A percentile compares a stretch with the other conserved stretches of the same genome.
Conservation (phyloP, 75 land plant genomes). For the Cryptomeria japonica region DNA sequence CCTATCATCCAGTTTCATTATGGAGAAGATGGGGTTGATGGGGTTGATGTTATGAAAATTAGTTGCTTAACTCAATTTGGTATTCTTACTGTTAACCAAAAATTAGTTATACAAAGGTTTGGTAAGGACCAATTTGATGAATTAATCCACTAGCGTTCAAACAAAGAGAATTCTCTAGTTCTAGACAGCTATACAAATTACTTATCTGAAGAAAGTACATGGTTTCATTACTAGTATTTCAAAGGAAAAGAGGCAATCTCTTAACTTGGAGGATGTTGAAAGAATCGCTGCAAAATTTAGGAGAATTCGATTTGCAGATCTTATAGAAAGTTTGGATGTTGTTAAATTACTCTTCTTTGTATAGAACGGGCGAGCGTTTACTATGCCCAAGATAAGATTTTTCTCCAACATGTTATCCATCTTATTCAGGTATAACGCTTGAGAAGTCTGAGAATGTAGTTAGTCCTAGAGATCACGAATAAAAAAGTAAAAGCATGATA, state of each 20-base stretch:
- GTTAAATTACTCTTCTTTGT: no score
- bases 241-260: constrained; percentile 19
- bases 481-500: no score
- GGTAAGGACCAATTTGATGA: constrained; percentile 31
- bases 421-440: no score
- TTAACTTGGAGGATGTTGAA: constrained; percentile 28
- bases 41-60: constrained; percentile 78
- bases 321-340: no score
- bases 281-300: no score
- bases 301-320: no score
- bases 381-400: no score
- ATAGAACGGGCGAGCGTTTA: no score
- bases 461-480: no score
- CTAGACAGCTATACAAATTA: constrained; percentile 31
- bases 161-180: not conserved
- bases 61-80: constrained; percentile 69
- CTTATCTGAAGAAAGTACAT: constrained; percentile 47
- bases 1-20: constrained; percentile 88
- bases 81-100: constrained; percentile 57
- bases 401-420: no score
- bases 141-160: not conserved
- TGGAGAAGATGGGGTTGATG: constrained; percentile 99
- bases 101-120: constrained; percentile 45
- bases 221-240: constrained; percentile 23
- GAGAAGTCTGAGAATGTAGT: no score